Conservation (phyloP, 306 rosid genomes). For the Ormosia emarginata region DNA sequence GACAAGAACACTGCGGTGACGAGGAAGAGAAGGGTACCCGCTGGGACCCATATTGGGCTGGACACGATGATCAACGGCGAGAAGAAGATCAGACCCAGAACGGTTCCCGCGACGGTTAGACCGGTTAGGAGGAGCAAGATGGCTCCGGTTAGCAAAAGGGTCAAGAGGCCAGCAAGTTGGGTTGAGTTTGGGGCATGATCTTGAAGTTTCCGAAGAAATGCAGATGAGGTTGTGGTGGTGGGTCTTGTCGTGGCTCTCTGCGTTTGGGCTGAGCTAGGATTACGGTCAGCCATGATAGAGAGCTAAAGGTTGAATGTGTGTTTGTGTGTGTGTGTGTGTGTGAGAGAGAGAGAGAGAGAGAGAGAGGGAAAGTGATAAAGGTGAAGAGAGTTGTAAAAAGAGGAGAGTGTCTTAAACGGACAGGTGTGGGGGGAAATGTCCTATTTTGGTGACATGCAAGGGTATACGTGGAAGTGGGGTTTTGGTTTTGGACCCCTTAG, state of each 20-base stretch:
- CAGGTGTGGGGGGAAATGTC: constrained; percentile 25
- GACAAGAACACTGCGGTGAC: constrained; percentile 38
- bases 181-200: constrained; percentile 49
- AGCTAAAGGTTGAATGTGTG: background rate
- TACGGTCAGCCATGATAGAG: constrained; percentile 59
- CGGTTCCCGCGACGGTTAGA: constrained; percentile 37
- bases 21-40: constrained; percentile 30
- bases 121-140: constrained; percentile 59
- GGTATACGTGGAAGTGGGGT: constrained; percentile 45
- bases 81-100: constrained; percentile 38
- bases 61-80: constrained; percentile 56
- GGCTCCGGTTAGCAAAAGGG: constrained; percentile 54
- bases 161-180: constrained; percentile 47
- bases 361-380: background rate
- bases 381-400: background rate
- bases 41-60: constrained; percentile 78
- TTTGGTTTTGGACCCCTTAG: background rate
- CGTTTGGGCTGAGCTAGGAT: constrained; percentile 22
- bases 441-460: constrained; percentile 43
- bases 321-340: background rate
- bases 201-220: constrained; percentile 42
- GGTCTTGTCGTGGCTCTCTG: constrained; percentile 20
- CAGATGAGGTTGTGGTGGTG: background rate
- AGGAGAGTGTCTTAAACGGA: background rate
- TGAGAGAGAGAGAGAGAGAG: background rate